Conservation (phyloP, 108 stramenopile genomes). For the Cyclotella choctawhatcheeana region DNA sequence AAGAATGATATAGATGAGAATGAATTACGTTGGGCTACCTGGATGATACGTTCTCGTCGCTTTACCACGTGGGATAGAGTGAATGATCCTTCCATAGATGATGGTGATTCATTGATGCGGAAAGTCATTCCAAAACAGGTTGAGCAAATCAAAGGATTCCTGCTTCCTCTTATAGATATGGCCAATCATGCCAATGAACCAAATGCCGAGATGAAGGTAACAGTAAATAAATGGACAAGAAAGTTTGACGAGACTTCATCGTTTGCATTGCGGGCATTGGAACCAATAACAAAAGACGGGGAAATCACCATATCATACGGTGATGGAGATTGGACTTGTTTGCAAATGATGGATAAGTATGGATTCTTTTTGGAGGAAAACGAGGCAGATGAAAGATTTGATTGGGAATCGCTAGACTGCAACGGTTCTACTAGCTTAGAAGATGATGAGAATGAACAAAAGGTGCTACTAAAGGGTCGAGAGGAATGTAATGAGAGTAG, state of each 20-base stretch:
- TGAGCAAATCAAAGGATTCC: constrained; percentile 22
- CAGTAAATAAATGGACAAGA: constrained; percentile 21
- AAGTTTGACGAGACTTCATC: constrained; percentile 20
- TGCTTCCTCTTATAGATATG: constrained; percentile 31
- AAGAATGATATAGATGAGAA: constrained; percentile 9
- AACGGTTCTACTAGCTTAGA: neutral
- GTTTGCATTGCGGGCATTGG: constrained; percentile 18
- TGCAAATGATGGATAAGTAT: constrained; percentile 34
- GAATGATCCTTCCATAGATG: constrained; percentile 4
- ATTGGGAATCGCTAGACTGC: constrained; percentile 14
- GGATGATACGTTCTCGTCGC: constrained; percentile 20
- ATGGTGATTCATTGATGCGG: neutral
- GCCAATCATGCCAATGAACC: constrained; percentile 29
- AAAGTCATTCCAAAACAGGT: constrained; percentile 9
- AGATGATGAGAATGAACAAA: constrained; percentile 6
- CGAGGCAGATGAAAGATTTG: constrained; percentile 11
- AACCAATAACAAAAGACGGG: constrained; percentile 10
- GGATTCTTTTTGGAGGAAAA: constrained; percentile 23
- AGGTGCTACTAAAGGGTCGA: neutral
- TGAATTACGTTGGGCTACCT: constrained; percentile 28
- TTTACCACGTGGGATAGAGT: constrained; percentile 32
- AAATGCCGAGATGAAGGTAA: constrained; percentile 25
- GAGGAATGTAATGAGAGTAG: constrained; percentile 10
- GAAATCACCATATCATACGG: constrained; percentile 32
- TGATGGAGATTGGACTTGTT: constrained; percentile 17